These are phyloP conservation scores for Favolaschia claudopus DNA, from an alignment of 768 basidiomycete species.

Conservation along the genomic window DNA sequence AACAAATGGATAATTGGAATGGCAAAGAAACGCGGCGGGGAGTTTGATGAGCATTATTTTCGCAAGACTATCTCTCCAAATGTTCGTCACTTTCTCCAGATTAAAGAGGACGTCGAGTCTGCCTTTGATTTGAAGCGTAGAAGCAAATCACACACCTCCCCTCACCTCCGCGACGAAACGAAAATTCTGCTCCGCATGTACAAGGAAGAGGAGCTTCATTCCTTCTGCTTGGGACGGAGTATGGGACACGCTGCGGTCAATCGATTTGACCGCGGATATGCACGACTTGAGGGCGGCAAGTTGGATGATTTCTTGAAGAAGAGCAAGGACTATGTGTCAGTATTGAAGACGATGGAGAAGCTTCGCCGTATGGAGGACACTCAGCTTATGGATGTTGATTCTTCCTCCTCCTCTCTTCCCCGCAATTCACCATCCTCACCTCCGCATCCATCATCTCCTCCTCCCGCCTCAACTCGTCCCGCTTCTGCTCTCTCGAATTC, in stretches of 20 bases:
- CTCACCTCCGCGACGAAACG: conserved; percentile 29
- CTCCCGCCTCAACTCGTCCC: no score
- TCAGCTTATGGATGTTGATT: no score
- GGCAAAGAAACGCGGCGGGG: conserved; percentile 21
- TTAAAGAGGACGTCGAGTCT: conserved; percentile 31
- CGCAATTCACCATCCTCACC: no score
- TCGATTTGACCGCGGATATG: conserved; percentile 23
- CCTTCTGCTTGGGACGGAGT: conserved; percentile 23
- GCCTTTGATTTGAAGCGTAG: conserved; percentile 20
- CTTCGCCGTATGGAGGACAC: no score
- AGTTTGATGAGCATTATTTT: conserved; percentile 32
- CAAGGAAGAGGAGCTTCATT: conserved; percentile 27
- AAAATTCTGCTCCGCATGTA: conserved; percentile 24
- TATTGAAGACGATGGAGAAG: conserved; percentile 26
- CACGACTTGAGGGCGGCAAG: conserved; percentile 21
- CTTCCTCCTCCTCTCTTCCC: no score
- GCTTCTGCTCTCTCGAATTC: no score
- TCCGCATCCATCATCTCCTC: no score
- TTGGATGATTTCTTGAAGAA: conserved; percentile 28
- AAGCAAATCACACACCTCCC: conserved; percentile 24
- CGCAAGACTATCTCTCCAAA: conserved; percentile 33
- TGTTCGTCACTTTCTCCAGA: conserved; percentile 25
- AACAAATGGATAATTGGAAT: background rate
- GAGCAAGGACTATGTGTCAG: conserved; percentile 14
- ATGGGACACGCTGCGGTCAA: conserved; percentile 26